Evolutionary conservation across 257 asterid genomes (phyloP).

Genomic region (Nicotiana otophora): DNA sequence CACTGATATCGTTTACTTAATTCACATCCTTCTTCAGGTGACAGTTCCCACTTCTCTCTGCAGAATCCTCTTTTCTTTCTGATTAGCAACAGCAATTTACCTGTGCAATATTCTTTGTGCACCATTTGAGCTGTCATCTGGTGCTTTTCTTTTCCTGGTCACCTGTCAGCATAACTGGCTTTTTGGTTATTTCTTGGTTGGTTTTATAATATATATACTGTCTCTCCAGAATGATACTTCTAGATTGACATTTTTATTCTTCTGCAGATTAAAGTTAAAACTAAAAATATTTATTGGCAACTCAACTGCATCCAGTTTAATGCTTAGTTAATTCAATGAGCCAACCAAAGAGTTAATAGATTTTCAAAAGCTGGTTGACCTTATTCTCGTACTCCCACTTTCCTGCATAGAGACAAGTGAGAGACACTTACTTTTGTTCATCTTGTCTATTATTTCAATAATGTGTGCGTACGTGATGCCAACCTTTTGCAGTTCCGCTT

Average conservation of each 20-base stretch:
- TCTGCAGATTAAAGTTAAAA: background rate
- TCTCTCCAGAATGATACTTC: background rate
- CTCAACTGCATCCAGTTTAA: background rate
- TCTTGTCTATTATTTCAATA: background rate
- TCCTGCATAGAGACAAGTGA: background rate
- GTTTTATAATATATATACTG: background rate
- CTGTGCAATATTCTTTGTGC: background rate
- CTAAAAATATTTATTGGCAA: background rate
- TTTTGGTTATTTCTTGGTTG: slow-evolving; percentile 3
- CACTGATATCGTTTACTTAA: slow-evolving; percentile 63
- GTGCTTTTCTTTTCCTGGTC: background rate
- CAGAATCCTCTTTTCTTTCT: background rate
- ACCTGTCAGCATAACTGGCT: background rate
- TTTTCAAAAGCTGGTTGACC: slow-evolving; percentile 2
- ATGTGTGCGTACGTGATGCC: background rate
- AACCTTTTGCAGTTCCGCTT: slow-evolving; percentile 75
- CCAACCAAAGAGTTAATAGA: background rate
- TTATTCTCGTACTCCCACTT: background rate
- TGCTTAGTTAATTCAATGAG: background rate
- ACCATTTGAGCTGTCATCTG: background rate
- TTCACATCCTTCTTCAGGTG: slow-evolving; percentile 92
- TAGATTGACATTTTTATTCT: background rate
- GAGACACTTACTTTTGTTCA: slow-evolving; percentile 6
- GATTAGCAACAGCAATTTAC: background rate
- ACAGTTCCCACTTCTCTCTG: slow-evolving; percentile 7